Conservation (phyloP, 306 rosid species). For the Potentilla sterilis region DNA sequence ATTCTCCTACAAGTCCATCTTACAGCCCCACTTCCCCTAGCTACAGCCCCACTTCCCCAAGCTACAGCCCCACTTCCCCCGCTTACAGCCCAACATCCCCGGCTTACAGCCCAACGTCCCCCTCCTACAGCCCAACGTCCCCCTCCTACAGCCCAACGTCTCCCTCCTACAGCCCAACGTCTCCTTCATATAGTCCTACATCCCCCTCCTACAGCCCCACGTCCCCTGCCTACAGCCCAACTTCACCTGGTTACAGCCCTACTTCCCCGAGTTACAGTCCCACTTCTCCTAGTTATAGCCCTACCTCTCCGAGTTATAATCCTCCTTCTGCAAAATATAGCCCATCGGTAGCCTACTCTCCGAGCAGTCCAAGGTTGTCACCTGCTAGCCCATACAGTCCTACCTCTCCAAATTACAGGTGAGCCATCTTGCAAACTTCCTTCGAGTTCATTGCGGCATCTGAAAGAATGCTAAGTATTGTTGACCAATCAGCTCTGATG, state of each 20-base stretch:
- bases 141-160: conserved; percentile 76
- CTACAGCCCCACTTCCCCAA: conserved; percentile 66
- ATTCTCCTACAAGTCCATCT: conserved; percentile 94
- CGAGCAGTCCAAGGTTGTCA: conserved; percentile 91
- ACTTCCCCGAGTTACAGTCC: conserved; percentile 70
- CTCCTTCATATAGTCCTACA: conserved; percentile 82
- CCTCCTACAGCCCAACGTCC: conserved; percentile 58
- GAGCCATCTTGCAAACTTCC: conserved; percentile 16
- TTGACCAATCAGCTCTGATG: neutral
- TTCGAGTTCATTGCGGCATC: neutral
- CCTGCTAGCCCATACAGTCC: conserved; percentile 98
- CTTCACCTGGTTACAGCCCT: conserved; percentile 64
- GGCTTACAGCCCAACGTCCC: conserved; percentile 69
- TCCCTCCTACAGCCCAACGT: conserved; percentile 75
- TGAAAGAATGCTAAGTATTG: neutral
- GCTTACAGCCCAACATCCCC: conserved; percentile 88
- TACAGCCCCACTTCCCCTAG: conserved; percentile 91
- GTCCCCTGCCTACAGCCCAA: conserved; percentile 74
- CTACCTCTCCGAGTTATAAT: conserved; percentile 89
- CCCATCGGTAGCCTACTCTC: conserved; percentile 91
- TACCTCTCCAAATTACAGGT: conserved; percentile 95
- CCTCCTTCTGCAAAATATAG: conserved; percentile 96
- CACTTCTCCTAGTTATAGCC: conserved; percentile 72
- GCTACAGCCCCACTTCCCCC: conserved; percentile 75
- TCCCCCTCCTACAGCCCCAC: conserved; percentile 84